These are phyloP conservation scores for Ulvella scutata DNA, from an alignment of 139 green algal genomes.

Conservation along the genomic window DNA sequence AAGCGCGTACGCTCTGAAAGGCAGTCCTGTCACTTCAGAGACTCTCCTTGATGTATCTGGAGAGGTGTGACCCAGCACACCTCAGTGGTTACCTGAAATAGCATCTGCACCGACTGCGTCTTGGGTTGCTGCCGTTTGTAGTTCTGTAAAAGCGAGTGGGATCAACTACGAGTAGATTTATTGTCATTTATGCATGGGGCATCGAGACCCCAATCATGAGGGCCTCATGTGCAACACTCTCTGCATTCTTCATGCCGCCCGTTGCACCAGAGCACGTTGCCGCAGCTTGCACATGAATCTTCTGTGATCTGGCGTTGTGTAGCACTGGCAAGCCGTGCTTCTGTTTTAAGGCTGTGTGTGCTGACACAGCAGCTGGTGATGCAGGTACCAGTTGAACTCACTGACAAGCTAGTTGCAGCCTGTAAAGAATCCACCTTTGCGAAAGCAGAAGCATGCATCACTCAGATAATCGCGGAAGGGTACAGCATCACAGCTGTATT, in stretches of 20 bases:
- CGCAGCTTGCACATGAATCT: not conserved
- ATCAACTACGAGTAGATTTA: too few relatives aligned
- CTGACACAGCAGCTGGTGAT: not conserved
- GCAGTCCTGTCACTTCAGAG: conserved; percentile 11
- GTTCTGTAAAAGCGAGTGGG: not conserved
- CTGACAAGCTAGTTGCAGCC: not conserved
- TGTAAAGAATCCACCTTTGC: not conserved
- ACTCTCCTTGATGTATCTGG: conserved; percentile 34
- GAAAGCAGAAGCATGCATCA: conserved; percentile 11
- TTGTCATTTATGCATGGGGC: too few relatives aligned
- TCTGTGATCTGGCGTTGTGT: not conserved
- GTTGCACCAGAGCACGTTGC: not conserved
- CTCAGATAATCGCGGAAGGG: conserved; percentile 53
- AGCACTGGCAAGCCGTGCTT: not conserved
- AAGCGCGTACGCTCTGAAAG: conserved; percentile 37
- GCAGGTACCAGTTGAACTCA: not conserved
- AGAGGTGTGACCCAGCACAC: conserved; percentile 10
- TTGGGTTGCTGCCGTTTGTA: not conserved
- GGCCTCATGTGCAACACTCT: too few relatives aligned
- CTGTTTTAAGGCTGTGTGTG: not conserved
- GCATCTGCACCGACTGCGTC: not conserved
- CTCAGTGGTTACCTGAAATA: not conserved
- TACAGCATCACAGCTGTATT: conserved; percentile 41
- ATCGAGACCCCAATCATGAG: too few relatives aligned
- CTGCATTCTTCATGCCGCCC: too few relatives aligned